Conservation (phyloP, 306 rosid genomes). For the Vicia villosa region DNA sequence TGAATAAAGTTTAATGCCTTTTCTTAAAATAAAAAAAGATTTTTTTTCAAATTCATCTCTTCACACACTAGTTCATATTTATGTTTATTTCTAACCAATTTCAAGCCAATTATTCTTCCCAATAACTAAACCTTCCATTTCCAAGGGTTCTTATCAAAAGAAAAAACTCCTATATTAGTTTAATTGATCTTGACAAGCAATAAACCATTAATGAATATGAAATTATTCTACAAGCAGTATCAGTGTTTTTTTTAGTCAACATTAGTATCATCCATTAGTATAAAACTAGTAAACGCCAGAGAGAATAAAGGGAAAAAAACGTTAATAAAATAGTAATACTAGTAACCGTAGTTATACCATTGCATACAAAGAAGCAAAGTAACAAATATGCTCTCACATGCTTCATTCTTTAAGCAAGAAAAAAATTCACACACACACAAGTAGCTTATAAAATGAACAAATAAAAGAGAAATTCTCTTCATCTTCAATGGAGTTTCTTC, state of each 20-base stretch:
- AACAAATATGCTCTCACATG: conserved; percentile 47
- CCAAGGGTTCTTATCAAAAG: too few species aligned
- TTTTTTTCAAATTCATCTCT: too few species aligned
- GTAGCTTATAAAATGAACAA: conserved; percentile 43
- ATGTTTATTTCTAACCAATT: too few species aligned
- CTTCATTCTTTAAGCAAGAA: conserved; percentile 26
- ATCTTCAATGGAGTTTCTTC: conserved; percentile 56
- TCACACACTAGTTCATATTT: too few species aligned
- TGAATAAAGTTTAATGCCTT: too few species aligned
- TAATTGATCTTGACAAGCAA: not conserved
- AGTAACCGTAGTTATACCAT: conserved; percentile 5
- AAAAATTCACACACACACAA: conserved; percentile 29
- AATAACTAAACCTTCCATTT: too few species aligned
- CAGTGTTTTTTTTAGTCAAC: too few species aligned
- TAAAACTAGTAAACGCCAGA: not conserved
- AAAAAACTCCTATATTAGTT: too few species aligned
- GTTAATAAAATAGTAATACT: not conserved
- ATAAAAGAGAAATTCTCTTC: conserved; percentile 19
- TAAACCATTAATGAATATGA: not conserved
- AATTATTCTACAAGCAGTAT: not conserved
- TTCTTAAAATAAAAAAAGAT: too few species aligned
- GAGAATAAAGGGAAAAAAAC: not conserved
- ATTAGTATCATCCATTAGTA: too few species aligned
- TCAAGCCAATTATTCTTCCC: too few species aligned
- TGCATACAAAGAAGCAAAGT: not conserved